Base-by-base conservation (phyloP, 2,329 filamentous ascomycete genomes). In the Zymoseptoria crescenta region DNA sequence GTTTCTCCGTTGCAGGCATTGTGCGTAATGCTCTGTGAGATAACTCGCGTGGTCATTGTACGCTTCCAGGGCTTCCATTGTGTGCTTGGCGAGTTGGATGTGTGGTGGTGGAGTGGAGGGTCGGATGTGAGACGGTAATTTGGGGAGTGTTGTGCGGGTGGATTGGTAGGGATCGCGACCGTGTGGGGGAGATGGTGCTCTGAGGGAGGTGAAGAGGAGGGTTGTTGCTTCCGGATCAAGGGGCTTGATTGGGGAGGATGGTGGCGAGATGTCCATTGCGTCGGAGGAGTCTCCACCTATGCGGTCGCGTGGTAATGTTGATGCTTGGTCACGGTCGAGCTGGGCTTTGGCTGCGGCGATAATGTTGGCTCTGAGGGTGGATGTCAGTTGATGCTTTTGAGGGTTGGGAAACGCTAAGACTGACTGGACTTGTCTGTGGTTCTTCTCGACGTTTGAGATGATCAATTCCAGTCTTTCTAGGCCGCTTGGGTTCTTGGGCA, bases 361-460 rank as follows among this genome's bases (percentile, higher is more conserved):
- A 20, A 66, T 65, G 52, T 59, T 62, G 35, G 59, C 28, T 21
- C 52, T 58, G 56, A 52, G 30, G 19, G 1, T 8, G 19, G 19
- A 3, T 21, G 21, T 59, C 27, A 57, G 59, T 20, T 29, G 28
- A 20, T 16, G 49, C 16, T 51, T 16, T 7, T 24, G 20, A 27
- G 20, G 8, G 10, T 19, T 21, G 20, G 51, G 8, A 20, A 20
- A 41, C 7, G 4, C n/a, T 7, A 29, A 29, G 27, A 9, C 56
- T 8, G 49, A 64, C 62, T 54, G 56, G 24, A 62, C 62, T 35
- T 58, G 49, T 45, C 65, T 59, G 5, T 68, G 63, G 19, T 65
- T 59, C 9, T 59, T 57, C 6, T 68, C 66, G 21, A 69, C 56
- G 41, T 69, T 69, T 16, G 60, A 29, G 29, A 68, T 63, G 54